Percentiles rank a stretch among this genome's conserved stretches.
Evolutionary conservation across 352 stramenopile genomes (phyloP).

Genomic region (Phytophthora pistaciae): DNA sequence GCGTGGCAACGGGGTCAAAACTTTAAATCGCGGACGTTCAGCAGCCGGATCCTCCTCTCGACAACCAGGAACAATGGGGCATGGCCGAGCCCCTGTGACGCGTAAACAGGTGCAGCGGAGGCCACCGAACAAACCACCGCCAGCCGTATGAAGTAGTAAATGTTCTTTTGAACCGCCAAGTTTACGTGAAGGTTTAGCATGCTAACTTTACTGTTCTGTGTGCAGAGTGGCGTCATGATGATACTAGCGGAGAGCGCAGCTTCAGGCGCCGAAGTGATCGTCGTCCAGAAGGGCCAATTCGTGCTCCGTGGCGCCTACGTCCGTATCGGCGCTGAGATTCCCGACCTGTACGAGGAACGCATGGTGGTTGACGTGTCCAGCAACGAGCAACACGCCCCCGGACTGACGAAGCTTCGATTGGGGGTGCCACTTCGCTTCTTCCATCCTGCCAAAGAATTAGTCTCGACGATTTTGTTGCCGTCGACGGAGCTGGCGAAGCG

Average conservation of each 20-base stretch:
- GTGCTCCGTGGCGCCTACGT: conserved; percentile 29
- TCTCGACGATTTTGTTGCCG: conserved; percentile 27
- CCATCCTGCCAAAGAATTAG: conserved; percentile 36
- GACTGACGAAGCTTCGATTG: conserved; percentile 23
- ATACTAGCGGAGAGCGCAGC: conserved; percentile 22
- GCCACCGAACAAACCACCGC: conserved; percentile 21
- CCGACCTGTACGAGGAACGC: conserved; percentile 39
- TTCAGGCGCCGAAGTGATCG: conserved; percentile 26
- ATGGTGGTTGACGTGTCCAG: conserved; percentile 16
- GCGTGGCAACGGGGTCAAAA: neutral
- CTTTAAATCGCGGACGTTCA: neutral
- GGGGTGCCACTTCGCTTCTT: conserved; percentile 34
- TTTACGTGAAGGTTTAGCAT: neutral
- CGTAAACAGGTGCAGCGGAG: conserved; percentile 27
- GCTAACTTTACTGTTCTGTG: neutral
- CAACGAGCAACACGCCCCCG: conserved; percentile 11
- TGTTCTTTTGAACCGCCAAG: conserved; percentile 2
- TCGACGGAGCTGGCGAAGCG: conserved; percentile 2
- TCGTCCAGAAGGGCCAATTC: conserved; percentile 28
- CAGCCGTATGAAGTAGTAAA: conserved; percentile 45
- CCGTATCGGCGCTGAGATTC: conserved; percentile 35
- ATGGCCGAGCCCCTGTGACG: neutral
- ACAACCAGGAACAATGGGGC: neutral
- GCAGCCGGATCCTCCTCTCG: neutral
- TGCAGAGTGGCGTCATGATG: conserved; percentile 34